Evolutionary conservation across 2,329 filamentous ascomycete species (phyloP), one percentile per base, ranked within the genome.

Genomic region (Colletotrichum sp.): DNA sequence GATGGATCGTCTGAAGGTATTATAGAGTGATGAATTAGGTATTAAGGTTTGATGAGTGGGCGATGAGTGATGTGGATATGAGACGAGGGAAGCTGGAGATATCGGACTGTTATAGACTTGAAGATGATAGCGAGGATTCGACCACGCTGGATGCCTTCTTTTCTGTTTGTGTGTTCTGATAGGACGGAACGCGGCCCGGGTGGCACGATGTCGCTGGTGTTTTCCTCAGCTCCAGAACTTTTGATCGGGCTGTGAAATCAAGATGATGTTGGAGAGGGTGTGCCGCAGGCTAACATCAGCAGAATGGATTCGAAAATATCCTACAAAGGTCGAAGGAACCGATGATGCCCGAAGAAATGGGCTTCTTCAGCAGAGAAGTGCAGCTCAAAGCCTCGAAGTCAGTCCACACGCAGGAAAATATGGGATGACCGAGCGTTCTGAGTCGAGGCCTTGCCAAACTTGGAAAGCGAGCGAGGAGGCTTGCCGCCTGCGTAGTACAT

Each of bases 351-450:
- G 10, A 55, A 43, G 21, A 34, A 52, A 28, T 21, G 61, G 24
- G n/a, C 32, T 24, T 58, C 21, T 60, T 36, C 16, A 30, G 55
- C 55, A 62, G 52, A 36, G 43, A 36, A 52, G 28, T 52, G 52
- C 55, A 61, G 32, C 9, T 16, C 34, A 43, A 43, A 28, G 30
- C 38, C 70, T 36, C 61, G 26, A 32, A n/a, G 24, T 67, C 68
- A 56, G 68, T 43, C 68, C 60, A 52, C 43, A 55, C 28, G 26
- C 12, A 72, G 69, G 56, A 30, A 52, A 34, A 60, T 21, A 60
- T 75, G 62, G 73, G 26, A 73, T 67, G 38, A 68, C 64, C 64
- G 43, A 67, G 56, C 60, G 64, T 24, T 24, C 64, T 28, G 56
- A 32, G 32, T 52, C 10, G 15, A 64, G 56, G 56, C 56, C 28